Evolutionary conservation across 306 rosid genomes (phyloP).

Genomic region (Delonix regia): DNA sequence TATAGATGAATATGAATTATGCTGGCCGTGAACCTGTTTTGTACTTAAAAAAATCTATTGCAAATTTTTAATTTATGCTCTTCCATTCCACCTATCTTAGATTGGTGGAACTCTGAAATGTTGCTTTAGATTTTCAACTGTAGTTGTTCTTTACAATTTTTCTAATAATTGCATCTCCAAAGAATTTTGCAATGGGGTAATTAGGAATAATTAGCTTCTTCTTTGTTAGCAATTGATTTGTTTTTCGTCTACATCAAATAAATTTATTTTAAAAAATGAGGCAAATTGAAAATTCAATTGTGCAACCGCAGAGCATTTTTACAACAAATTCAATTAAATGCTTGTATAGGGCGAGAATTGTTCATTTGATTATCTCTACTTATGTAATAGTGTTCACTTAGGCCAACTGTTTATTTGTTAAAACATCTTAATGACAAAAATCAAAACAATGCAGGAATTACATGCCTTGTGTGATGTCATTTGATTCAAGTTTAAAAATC

Average conservation of each 20-base stretch:
- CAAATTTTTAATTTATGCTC: neutral
- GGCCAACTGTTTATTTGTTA: neutral
- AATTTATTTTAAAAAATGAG: too few species aligned
- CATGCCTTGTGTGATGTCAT: neutral
- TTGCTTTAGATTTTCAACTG: too few species aligned
- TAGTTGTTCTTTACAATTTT: neutral
- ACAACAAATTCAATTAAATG: neutral
- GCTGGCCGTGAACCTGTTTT: too few species aligned
- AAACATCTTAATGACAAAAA: neutral
- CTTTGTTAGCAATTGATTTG: neutral
- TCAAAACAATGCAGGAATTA: neutral
- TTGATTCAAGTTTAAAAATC: neutral
- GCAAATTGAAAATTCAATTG: neutral
- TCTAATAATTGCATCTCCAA: neutral
- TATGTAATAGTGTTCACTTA: neutral
- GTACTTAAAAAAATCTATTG: too few species aligned
- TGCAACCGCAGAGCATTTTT: neutral
- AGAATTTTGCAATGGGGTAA: neutral
- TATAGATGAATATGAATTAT: too few species aligned
- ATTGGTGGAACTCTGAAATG: neutral
- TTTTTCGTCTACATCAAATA: neutral
- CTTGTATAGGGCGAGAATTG: neutral
- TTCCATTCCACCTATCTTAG: neutral
- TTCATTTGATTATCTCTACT: too few species aligned
- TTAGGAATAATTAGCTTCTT: neutral